Conservation (phyloP, 1,139 yeast species). For the Debaryomyces psychrophilus region DNA sequence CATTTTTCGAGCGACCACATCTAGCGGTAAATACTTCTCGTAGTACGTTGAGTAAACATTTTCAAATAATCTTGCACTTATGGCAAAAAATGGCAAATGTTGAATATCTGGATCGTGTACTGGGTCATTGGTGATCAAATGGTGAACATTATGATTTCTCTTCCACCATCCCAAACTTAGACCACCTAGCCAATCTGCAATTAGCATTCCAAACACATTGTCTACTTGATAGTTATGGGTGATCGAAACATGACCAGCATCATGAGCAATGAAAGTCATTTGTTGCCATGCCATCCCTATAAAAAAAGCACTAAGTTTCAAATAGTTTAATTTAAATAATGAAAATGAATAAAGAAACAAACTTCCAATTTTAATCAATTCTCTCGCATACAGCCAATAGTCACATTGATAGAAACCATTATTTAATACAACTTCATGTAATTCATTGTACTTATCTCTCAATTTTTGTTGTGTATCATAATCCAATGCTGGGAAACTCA, state of each 20-base stretch:
- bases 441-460: constrained; percentile 57
- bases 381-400: constrained; percentile 72
- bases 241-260: constrained; percentile 84
- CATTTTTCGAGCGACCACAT: constrained; percentile 58
- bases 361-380: constrained; percentile 59
- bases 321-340: constrained; percentile 50
- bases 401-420: constrained; percentile 72
- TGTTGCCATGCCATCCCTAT: constrained; percentile 91
- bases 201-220: constrained; percentile 68
- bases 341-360: constrained; percentile 55
- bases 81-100: constrained; percentile 89
- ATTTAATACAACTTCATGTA: constrained; percentile 58
- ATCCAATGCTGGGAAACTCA: constrained; percentile 64
- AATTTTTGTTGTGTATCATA: constrained; percentile 63
- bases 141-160: constrained; percentile 89
- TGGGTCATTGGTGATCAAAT: constrained; percentile 85
- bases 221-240: constrained; percentile 83
- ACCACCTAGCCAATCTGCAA: constrained; percentile 87
- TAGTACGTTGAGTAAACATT: constrained; percentile 80
- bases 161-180: constrained; percentile 95
- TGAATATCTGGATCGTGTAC: constrained; percentile 94
- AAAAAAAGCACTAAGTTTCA: constrained; percentile 59
- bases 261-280: constrained; percentile 84
- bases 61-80: constrained; percentile 68
- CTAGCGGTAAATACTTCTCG: constrained; percentile 67